Evolutionary conservation across 257 asterid genomes (phyloP).

Genomic region (Solanum commersonii): DNA sequence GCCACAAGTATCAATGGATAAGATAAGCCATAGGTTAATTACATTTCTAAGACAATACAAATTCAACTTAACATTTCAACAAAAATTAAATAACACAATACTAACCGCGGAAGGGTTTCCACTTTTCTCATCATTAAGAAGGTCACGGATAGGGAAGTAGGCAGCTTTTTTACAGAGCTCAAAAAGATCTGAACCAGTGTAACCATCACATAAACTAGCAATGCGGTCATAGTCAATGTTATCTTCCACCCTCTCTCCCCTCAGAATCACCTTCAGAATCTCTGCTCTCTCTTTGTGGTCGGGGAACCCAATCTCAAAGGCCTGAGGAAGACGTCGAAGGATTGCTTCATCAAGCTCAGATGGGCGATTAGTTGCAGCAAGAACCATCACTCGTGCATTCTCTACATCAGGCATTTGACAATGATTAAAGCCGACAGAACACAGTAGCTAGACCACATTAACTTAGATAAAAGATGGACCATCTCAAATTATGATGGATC

Average conservation of each 20-base stretch:
- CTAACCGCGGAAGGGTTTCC: constrained; percentile 54
- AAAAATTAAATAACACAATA: constrained; percentile 1
- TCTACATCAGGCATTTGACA: constrained; percentile 28
- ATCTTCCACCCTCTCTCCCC: constrained; percentile 64
- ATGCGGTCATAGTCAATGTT: constrained; percentile 51
- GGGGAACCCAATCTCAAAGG: constrained; percentile 88
- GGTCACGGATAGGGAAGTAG: constrained; percentile 72
- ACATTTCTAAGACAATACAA: neutral
- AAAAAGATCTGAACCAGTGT: constrained; percentile 87
- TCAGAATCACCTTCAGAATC: constrained; percentile 74
- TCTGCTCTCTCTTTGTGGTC: constrained; percentile 57
- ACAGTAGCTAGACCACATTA: neutral
- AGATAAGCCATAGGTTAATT: neutral
- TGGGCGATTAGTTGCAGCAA: constrained; percentile 96
- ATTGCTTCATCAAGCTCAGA: constrained; percentile 98
- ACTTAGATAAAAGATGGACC: neutral
- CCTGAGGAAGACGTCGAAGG: constrained; percentile 91
- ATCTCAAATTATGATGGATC: neutral
- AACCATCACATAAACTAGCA: constrained; percentile 71
- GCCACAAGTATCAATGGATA: neutral
- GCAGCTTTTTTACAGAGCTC: constrained; percentile 96
- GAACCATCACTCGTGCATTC: constrained; percentile 90
- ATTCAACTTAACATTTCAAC: neutral
- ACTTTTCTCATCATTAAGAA: constrained; percentile 59
- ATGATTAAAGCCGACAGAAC: neutral